Conservation (phyloP, 768 basidiomycete genomes). For the Boletales sp. region DNA sequence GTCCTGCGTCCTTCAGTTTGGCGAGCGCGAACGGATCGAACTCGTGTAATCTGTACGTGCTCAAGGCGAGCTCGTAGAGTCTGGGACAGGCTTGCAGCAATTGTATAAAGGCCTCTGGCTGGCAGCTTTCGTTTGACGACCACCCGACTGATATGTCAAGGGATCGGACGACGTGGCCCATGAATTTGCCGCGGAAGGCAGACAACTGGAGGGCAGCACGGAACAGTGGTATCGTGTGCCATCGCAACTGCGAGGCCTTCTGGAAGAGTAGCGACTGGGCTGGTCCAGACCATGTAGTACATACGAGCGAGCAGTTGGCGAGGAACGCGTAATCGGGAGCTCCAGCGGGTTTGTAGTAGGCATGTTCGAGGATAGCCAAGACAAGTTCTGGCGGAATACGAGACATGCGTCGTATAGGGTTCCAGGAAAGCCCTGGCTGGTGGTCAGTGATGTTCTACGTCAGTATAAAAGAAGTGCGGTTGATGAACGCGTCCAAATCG, state of each 20-base stretch:
- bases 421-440: too few relatives aligned
- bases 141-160: constrained; percentile 21
- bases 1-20: constrained; percentile 21
- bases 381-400: constrained; percentile 23
- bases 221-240: constrained; percentile 7
- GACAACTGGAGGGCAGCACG: constrained; percentile 14
- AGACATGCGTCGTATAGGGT: constrained; percentile 4
- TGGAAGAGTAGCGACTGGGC: constrained; percentile 31
- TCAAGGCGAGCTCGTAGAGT: constrained; percentile 34
- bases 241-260: constrained; percentile 9
- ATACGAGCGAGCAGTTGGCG: constrained; percentile 23
- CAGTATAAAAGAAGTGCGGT: too few relatives aligned
- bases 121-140: constrained; percentile 1
- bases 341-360: constrained; percentile 20
- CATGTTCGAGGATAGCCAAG: constrained; percentile 20
- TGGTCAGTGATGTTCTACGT: too few relatives aligned
- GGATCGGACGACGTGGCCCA: constrained; percentile 18
- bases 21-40: constrained; percentile 25
- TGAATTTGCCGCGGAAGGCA: constrained; percentile 10
- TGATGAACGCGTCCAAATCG: too few relatives aligned
- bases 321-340: constrained; percentile 19
- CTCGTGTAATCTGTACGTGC: constrained; percentile 23
- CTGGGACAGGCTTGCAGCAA: constrained; percentile 27
- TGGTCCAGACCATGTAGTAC: constrained; percentile 24
- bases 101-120: constrained; percentile 8